Conservation (phyloP, 1,139 yeast genomes). For the Petasospora fabianii region DNA sequence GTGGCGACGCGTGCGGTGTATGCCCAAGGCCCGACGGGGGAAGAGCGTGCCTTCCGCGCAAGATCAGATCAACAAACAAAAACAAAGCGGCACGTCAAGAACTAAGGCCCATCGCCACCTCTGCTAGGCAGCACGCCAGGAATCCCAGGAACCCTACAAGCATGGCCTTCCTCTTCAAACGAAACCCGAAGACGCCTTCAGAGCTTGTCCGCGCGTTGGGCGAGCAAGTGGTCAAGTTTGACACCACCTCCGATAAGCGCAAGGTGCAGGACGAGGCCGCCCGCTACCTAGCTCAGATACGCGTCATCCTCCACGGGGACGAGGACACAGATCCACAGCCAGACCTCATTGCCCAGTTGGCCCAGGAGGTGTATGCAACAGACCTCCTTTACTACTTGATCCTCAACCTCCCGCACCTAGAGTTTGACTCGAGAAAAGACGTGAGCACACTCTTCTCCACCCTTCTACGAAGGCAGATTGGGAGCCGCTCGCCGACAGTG, state of each 20-base stretch:
- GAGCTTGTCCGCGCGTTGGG: conserved; percentile 74
- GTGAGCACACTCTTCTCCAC: conserved; percentile 72
- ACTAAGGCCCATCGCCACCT: neutral
- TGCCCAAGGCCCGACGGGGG: too few relatives aligned
- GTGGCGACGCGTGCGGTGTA: too few relatives aligned
- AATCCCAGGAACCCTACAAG: too few relatives aligned
- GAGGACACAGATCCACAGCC: conserved; percentile 65
- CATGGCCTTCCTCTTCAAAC: conserved; percentile 73
- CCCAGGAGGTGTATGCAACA: conserved; percentile 72
- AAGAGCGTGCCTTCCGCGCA: too few relatives aligned
- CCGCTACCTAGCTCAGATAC: conserved; percentile 63
- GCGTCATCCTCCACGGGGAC: conserved; percentile 69
- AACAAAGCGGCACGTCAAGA: too few relatives aligned
- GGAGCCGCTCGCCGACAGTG: conserved; percentile 78
- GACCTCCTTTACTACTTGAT: conserved; percentile 66
- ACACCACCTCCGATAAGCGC: conserved; percentile 44
- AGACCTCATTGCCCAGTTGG: conserved; percentile 68
- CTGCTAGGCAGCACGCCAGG: too few relatives aligned
- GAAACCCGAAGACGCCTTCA: conserved; percentile 88
- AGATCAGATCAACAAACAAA: too few relatives aligned
- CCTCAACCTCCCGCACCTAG: conserved; percentile 56
- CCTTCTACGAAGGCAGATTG: conserved; percentile 74
- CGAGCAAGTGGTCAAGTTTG: conserved; percentile 66
- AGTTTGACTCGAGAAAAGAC: conserved; percentile 87
- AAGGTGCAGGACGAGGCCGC: conserved; percentile 76